These are phyloP conservation scores for Primulina huaijiensis DNA, from an alignment of 257 asterid species.

Conservation along the genomic window DNA sequence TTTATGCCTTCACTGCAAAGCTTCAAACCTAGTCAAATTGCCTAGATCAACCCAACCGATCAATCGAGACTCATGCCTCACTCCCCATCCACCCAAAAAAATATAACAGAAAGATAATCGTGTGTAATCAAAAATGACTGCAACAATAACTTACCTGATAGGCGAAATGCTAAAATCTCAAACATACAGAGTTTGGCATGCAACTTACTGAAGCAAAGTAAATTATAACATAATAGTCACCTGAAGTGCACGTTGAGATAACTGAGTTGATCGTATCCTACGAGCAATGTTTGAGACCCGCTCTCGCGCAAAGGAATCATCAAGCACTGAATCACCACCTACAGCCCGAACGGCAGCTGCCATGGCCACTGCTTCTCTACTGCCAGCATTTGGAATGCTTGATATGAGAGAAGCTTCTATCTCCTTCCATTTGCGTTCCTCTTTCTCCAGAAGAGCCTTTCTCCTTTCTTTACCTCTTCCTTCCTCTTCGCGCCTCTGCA, in stretches of 20 bases:
- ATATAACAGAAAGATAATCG: not conserved
- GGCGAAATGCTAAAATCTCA: not conserved
- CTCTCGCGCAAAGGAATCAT: conserved; percentile 95
- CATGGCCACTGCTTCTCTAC: conserved; percentile 98
- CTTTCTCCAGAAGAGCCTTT: conserved; percentile 93
- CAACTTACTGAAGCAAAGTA: not conserved
- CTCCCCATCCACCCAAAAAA: not conserved
- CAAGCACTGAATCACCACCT: conserved; percentile 97
- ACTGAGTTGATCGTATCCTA: conserved; percentile 86
- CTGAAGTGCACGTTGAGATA: conserved; percentile 93
- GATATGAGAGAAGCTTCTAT: conserved; percentile 94
- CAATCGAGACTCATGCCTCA: not conserved
- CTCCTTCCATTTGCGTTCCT: conserved; percentile 99
- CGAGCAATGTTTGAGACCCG: conserved; percentile 94
- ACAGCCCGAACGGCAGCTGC: conserved; percentile 99
- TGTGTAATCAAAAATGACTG: not conserved
- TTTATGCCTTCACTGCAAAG: not conserved
- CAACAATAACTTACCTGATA: not conserved
- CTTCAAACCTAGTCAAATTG: not conserved
- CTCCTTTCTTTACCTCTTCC: conserved; percentile 98
- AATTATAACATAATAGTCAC: conserved; percentile 33
- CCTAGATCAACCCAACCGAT: not conserved
- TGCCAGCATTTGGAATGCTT: conserved; percentile 96
- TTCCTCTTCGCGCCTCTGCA: conserved; percentile 99
- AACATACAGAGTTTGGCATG: not conserved